Conservation (phyloP, 495 filamentous ascomycete genomes). For the Xylaria nigripes region DNA sequence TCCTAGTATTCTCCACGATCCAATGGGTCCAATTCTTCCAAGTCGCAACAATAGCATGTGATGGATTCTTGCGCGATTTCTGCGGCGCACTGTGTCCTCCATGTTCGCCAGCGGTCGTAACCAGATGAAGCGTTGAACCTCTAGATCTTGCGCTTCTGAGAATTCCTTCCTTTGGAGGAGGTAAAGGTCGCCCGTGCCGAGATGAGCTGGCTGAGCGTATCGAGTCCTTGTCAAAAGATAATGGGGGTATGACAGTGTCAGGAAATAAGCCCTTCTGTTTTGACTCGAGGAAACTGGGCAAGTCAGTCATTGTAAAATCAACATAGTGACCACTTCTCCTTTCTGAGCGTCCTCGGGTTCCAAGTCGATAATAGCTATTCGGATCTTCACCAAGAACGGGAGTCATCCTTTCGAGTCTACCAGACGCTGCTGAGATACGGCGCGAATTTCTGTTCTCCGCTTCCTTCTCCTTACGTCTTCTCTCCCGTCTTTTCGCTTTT, state of each 20-base stretch:
- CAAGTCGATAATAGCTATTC: slow-evolving; percentile 22
- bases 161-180: slow-evolving; percentile 73
- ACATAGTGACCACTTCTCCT: slow-evolving; percentile 45
- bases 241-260: slow-evolving; percentile 45
- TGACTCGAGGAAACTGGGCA: slow-evolving; percentile 67
- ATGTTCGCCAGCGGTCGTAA: slow-evolving; percentile 45
- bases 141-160: slow-evolving; percentile 54
- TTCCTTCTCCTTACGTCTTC: slow-evolving; percentile 77
- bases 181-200: slow-evolving; percentile 58
- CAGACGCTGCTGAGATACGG: slow-evolving; percentile 78
- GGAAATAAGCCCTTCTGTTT: slow-evolving; percentile 29
- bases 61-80: slow-evolving; percentile 40
- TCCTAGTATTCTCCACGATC: slow-evolving; percentile 42
- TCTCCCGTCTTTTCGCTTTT: slow-evolving; percentile 74
- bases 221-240: slow-evolving; percentile 71
- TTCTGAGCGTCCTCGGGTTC: slow-evolving; percentile 47
- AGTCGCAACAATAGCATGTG: slow-evolving; percentile 50
- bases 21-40: slow-evolving; percentile 62
- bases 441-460: slow-evolving; percentile 70
- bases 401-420: slow-evolving; percentile 69
- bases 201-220: slow-evolving; percentile 63
- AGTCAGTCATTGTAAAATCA: slow-evolving; percentile 48
- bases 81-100: slow-evolving; percentile 23
- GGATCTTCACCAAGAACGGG: slow-evolving; percentile 56
- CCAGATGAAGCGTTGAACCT: slow-evolving; percentile 72